Base-by-base conservation (phyloP, 352 stramenopile species). In the Phytophthora niederhauseri region DNA sequence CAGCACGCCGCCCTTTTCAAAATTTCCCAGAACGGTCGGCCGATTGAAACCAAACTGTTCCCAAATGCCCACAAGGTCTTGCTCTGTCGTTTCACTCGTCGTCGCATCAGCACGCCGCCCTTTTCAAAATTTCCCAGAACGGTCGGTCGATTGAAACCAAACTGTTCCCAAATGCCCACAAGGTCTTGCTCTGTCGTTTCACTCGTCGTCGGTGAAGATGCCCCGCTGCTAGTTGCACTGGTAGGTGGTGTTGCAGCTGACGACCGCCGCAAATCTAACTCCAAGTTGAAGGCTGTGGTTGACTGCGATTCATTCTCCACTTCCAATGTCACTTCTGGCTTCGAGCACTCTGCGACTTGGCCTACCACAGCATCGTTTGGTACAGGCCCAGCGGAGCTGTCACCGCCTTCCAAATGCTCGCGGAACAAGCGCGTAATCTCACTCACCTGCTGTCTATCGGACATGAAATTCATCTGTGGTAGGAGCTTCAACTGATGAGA, bases 51-150 rank as follows among this genome's bases (percentile, higher is more conserved):
- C 88, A 58, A 92, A 89, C 17, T 84, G 81, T 49, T 93, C 84
- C 88, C 88, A 96, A 5, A 82, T 63, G n/a, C 76, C 74, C 7
- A 91, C 76, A 36, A 90, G 57, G 12, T 77, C 66, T 34, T 57
- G 65, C 20, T 75, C 65, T 31, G 53, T 66, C 24, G 50, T 54
- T 50, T 80, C 62, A 9, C 48, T 69, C 12, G 56, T 54, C 50
- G 61, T 58, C 1, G 60, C 52, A 96, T 62, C 50, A 96, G 49
- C 7, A 93, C 82, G 6, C 88, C 88, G 15, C 88, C 86, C 28
- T 90, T 88, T 5, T 92, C 75, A 66, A 96, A 96, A 69, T 96
- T 96, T 12, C 77, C 75, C 28, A 92, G 66, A 12, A 94, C 72
- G 4, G 71, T 82, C 31, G 75, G 68, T 6, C 72, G 77, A 57